Conservation (phyloP, 257 asterid species). For the Voacanga thouarsii region DNA sequence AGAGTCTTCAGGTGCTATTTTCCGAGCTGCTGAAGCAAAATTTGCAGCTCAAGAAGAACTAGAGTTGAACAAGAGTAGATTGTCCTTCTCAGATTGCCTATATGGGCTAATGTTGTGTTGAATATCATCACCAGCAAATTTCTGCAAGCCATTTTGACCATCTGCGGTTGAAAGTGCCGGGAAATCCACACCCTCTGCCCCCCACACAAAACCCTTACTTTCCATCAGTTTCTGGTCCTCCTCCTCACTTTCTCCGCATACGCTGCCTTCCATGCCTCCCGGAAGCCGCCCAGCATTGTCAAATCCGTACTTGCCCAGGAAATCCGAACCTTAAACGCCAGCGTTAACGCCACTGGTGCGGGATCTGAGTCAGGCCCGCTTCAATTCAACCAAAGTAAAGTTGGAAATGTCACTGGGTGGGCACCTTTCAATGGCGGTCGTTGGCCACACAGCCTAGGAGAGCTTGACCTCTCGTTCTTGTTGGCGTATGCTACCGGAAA, state of each 20-base stretch:
- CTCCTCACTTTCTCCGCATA: slow-evolving; percentile 74
- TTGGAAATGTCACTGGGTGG: slow-evolving; percentile 56
- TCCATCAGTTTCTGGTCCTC: slow-evolving; percentile 62
- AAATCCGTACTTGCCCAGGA: slow-evolving; percentile 76
- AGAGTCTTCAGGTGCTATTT: slow-evolving; percentile 73
- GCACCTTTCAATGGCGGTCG: slow-evolving; percentile 70
- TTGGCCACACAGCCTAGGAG: slow-evolving; percentile 93
- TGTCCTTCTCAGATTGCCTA: slow-evolving; percentile 46
- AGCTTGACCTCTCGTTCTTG: slow-evolving; percentile 84
- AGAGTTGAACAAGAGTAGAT: slow-evolving; percentile 40
- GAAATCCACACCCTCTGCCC: slow-evolving; percentile 64
- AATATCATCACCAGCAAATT: slow-evolving; percentile 44
- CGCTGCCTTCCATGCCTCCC: slow-evolving; percentile 89
- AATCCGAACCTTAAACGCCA: slow-evolving; percentile 31
- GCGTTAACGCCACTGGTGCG: slow-evolving; percentile 19
- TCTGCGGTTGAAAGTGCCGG: slow-evolving; percentile 79
- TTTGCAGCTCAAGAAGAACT: slow-evolving; percentile 59
- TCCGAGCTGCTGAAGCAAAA: slow-evolving; percentile 74
- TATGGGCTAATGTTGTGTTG: slow-evolving; percentile 46
- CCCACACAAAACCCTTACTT: slow-evolving; percentile 47
- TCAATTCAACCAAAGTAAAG: slow-evolving; percentile 14
- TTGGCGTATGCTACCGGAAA: slow-evolving; percentile 73
- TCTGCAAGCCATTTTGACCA: slow-evolving; percentile 45
- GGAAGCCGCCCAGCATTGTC: slow-evolving; percentile 97
- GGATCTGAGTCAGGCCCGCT: slow-evolving; percentile 25